Evolutionary conservation across 208 protist species (phyloP), one percentile per base, ranked within the genome.

Genomic region (Naegleria lovaniensis): DNA sequence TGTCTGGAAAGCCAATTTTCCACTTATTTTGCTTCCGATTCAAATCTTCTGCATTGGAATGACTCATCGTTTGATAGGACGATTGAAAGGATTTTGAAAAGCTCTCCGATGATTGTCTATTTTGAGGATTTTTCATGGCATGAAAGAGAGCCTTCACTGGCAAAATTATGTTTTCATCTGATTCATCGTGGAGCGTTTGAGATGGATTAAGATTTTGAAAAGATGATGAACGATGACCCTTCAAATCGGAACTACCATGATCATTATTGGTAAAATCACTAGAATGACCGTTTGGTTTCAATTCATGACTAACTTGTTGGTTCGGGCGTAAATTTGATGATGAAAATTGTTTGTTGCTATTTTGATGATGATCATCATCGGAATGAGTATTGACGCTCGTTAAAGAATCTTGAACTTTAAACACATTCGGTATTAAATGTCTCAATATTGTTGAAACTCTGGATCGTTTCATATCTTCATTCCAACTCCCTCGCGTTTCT

Each of bases 1-100:
- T 83, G 5, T 76, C 51, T 40, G 89, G 89, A 87, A 41, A 90
- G 22, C 85, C 85, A 29, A 89, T 67, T 19, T 48, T 19, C 48
- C 48, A 67, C n/a, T 89, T 89, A 29, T 89, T 52, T 38, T 48
- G 38, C 51, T 87, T 87, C 33, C 25, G 16, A 36, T 87, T 43
- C 13, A 19, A 13, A 6, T 48, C 40, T n/a, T 85, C 40, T 48
- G 11, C 22, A 29, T n/a, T n/a, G n/a, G n/a, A n/a, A n/a, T 29
- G 19, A 67, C 55, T 67, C 55, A 67, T 67, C 22, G 55, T 29
- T 29, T 67, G 11, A 15, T 29, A 29, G 22, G 55, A 67, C 11
- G 55, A 67, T 3, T 29, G 55, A 19, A 67, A 67, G 22, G 55
- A 67, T 29, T 67, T 29, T 67, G 11, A 15, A 67, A 67, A 67